Conservation (phyloP, 139 green algal species). For the Chlorella sp. region DNA sequence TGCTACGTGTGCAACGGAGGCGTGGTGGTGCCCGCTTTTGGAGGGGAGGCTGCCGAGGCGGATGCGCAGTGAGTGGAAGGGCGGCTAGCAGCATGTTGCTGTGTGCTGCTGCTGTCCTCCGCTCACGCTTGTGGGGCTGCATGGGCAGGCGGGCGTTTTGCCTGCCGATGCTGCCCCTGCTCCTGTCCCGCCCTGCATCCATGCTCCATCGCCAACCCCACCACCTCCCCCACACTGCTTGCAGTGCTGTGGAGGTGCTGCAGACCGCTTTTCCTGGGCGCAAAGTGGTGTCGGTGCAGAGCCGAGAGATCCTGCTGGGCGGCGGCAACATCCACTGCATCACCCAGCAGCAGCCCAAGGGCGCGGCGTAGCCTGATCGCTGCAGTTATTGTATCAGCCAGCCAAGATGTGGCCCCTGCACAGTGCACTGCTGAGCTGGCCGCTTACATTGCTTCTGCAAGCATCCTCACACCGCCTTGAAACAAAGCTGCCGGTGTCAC, state of each 20-base stretch:
- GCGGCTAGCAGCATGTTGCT: background rate
- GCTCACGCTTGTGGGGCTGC: background rate
- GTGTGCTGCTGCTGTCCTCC: background rate
- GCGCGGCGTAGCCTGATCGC: no score
- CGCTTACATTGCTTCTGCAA: no score
- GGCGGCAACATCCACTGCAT: slow-evolving; percentile 75
- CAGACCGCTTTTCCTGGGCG: slow-evolving; percentile 46
- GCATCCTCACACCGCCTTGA: no score
- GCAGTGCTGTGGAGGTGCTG: slow-evolving; percentile 44
- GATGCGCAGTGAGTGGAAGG: slow-evolving; percentile 28
- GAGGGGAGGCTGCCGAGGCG: slow-evolving; percentile 17
- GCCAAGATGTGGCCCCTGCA: no score
- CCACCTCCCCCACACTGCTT: background rate
- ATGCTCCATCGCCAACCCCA: background rate
- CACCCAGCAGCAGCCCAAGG: slow-evolving; percentile 54
- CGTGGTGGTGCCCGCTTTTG: slow-evolving; percentile 64
- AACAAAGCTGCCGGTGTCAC: no score
- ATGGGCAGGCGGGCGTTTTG: no score
- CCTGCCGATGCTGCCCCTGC: no score
- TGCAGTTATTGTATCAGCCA: no score
- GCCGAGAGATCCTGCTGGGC: slow-evolving; percentile 57
- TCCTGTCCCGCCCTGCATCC: background rate
- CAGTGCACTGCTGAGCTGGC: no score
- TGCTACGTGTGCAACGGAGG: slow-evolving; percentile 83
- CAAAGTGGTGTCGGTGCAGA: slow-evolving; percentile 50